phyloP scores from a whole-genome alignment of 495 filamentous ascomycete species.

The Xylaria scruposa region DNA sequence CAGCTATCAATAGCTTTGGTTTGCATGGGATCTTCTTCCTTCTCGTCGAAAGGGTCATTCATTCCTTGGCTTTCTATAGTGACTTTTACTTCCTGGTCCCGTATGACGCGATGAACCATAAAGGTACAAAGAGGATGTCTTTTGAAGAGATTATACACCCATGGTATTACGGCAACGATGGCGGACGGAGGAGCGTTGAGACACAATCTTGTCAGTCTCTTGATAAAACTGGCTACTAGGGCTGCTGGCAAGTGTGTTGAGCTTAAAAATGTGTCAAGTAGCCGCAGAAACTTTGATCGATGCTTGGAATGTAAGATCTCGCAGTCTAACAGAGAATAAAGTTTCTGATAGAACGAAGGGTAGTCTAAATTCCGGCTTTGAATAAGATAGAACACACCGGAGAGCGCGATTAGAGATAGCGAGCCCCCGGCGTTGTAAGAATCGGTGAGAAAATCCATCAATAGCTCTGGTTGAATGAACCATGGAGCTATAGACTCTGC shows the following conservation, averaged over 20 bases:
- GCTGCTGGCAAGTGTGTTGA: conserved; percentile 92
- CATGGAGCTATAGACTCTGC: conserved; percentile 80
- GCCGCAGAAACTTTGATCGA: conserved; percentile 89
- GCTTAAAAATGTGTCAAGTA: conserved; percentile 89
- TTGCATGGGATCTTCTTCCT: conserved; percentile 81
- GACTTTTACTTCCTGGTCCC: conserved; percentile 61
- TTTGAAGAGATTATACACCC: conserved; percentile 94
- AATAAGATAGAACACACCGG: conserved; percentile 94
- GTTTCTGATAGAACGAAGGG: conserved; percentile 89
- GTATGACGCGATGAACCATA: conserved; percentile 85
- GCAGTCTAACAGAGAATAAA: conserved; percentile 88
- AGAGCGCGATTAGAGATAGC: conserved; percentile 84
- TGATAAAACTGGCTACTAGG: conserved; percentile 94
- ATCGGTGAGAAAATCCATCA: conserved; percentile 98
- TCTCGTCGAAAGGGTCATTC: conserved; percentile 78
- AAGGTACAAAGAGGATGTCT: conserved; percentile 88
- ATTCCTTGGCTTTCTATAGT: conserved; percentile 69
- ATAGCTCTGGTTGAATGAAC: conserved; percentile 81
- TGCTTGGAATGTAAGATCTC: conserved; percentile 91
- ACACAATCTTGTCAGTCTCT: conserved; percentile 80
- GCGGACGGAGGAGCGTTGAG: conserved; percentile 86
- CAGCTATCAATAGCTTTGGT: conserved; percentile 89
- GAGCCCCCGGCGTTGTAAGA: conserved; percentile 87
- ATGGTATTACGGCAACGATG: conserved; percentile 87
- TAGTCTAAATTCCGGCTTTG: conserved; percentile 94